Conservation (phyloP, 208 protist genomes). For the Trichomonas gallinae region DNA sequence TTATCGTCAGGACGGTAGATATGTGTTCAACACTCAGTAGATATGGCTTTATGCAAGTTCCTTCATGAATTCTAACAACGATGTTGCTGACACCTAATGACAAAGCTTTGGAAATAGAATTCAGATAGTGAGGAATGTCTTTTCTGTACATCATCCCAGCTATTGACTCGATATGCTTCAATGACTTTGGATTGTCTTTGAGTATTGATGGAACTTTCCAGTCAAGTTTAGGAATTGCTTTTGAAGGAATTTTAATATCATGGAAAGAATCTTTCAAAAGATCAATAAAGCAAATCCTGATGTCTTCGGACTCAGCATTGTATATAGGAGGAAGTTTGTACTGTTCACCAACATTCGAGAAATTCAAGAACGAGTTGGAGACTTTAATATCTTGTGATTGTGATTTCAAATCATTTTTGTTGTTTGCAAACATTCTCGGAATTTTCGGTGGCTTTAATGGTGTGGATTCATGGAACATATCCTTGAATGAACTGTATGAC, state of each 20-base stretch:
- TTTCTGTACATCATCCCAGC: not conserved
- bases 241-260: not conserved
- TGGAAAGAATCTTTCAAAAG: not conserved
- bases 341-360: too few relatives aligned
- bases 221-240: not conserved
- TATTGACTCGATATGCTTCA: not conserved
- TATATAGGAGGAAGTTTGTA: too few relatives aligned
- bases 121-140: not conserved
- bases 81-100: not conserved
- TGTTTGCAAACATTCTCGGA: too few relatives aligned
- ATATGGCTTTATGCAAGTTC: not conserved
- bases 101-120: not conserved
- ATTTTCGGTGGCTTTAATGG: too few relatives aligned
- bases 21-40: not conserved
- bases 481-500: too few relatives aligned
- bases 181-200: not conserved
- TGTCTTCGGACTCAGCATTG: not conserved
- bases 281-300: not conserved
- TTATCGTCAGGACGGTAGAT: not conserved
- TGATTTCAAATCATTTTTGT: too few relatives aligned
- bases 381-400: too few relatives aligned
- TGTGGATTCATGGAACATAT: too few relatives aligned
- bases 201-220: not conserved
- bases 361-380: too few relatives aligned
- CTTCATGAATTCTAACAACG: not conserved